Evolutionary conservation across 176 grass and related monocot genomes (phyloP).

Genomic region (Pontederia crassipes): DNA sequence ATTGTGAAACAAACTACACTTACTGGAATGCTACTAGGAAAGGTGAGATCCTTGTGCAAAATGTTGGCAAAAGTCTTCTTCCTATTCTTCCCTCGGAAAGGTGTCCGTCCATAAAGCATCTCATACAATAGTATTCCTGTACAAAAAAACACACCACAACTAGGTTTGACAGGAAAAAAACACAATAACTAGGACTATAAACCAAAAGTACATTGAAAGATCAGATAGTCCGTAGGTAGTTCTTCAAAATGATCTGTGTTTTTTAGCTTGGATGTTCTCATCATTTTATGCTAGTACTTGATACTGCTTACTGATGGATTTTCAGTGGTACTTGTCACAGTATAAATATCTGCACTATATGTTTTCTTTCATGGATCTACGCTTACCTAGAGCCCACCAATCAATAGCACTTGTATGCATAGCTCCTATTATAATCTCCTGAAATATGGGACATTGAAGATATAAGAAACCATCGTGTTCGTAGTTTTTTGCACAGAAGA

Average conservation of each 20-base stretch:
- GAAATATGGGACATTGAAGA: conserved; percentile 11
- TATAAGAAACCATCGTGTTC: too few species aligned
- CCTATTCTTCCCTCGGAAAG: conserved; percentile 97
- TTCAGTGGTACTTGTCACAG: too few species aligned
- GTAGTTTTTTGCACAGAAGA: too few species aligned
- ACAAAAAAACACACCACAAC: conserved; percentile 1
- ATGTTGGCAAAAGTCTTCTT: conserved; percentile 90
- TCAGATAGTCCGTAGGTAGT: too few species aligned
- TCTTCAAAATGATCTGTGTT: too few species aligned
- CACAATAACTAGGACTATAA: too few species aligned
- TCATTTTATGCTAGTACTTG: too few species aligned
- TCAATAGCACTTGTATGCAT: conserved; percentile 90
- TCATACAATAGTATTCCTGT: conserved; percentile 93
- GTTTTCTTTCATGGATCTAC: conserved; percentile 1
- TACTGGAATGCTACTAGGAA: conserved; percentile 90
- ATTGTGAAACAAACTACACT: conserved; percentile 12
- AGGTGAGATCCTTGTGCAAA: conserved; percentile 85
- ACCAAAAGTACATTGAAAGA: too few species aligned
- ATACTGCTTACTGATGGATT: too few species aligned
- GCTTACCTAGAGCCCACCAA: conserved; percentile 98
- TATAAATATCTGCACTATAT: not conserved
- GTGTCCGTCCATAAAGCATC: conserved; percentile 96
- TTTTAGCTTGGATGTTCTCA: too few species aligned
- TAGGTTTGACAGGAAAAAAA: not conserved
- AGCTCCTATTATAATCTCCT: conserved; percentile 88